Evolutionary conservation across 2,329 filamentous ascomycete species (phyloP).

Genomic region (Ophidiomyces ophidiicola): DNA sequence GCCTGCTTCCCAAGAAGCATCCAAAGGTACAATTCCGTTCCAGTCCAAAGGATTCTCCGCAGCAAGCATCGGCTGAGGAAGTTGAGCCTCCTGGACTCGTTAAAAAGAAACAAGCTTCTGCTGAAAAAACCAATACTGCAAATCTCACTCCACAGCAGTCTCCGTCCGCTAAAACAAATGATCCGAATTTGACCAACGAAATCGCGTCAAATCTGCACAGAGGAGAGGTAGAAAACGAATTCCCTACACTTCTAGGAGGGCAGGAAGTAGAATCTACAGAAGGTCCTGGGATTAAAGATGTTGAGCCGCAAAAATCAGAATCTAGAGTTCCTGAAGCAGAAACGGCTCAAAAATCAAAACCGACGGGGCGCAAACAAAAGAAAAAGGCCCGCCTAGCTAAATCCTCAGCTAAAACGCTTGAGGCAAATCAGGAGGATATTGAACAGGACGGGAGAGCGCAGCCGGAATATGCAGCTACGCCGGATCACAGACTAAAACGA

Average conservation of each 20-base stretch:
- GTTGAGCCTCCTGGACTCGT: too few species aligned
- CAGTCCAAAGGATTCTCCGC: background rate
- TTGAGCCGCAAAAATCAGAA: background rate
- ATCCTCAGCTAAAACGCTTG: background rate
- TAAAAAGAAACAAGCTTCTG: too few species aligned
- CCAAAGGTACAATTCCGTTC: background rate
- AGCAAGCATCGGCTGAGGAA: too few species aligned
- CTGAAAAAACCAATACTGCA: too few species aligned
- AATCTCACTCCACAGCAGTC: too few species aligned
- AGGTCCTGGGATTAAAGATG: background rate
- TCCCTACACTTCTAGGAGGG: too few species aligned
- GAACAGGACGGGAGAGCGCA: constrained; percentile 5
- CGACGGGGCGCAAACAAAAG: background rate
- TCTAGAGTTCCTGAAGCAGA: background rate
- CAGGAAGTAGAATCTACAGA: background rate
- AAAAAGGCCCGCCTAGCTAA: background rate
- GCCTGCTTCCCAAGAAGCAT: constrained; percentile 10
- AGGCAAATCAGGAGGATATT: background rate
- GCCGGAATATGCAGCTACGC: constrained; percentile 8
- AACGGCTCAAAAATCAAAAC: background rate
- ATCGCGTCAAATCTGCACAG: too few species aligned
- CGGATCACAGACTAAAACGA: constrained; percentile 11
- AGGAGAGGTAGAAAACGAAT: too few species aligned
- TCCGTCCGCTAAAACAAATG: too few species aligned
- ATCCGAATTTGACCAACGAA: too few species aligned